Percentiles rank a stretch among this genome's conserved stretches.
These are phyloP conservation scores for Prinsepia uniflora DNA, from an alignment of 306 rosid species.

Conservation along the genomic window DNA sequence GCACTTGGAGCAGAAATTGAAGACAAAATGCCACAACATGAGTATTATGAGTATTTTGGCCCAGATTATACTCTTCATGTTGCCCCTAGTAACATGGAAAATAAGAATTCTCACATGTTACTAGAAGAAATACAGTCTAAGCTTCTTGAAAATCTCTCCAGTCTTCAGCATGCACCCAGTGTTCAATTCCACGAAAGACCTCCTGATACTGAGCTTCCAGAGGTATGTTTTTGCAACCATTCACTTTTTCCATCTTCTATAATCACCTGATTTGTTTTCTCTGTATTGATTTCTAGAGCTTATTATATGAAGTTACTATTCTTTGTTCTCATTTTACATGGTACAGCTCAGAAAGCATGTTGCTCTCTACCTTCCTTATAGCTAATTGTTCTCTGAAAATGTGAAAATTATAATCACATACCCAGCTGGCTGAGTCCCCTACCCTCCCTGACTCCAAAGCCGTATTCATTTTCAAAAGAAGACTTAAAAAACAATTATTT, in stretches of 20 bases:
- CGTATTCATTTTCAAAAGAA: neutral
- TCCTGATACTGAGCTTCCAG: slow-evolving; percentile 73
- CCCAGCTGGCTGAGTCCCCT: neutral
- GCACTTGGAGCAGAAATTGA: slow-evolving; percentile 90
- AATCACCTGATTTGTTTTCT: neutral
- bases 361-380: neutral
- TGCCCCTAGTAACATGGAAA: slow-evolving; percentile 96
- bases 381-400: neutral
- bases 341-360: neutral
- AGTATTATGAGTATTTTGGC: slow-evolving; percentile 86
- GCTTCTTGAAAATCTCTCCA: slow-evolving; percentile 77
- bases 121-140: slow-evolving; percentile 65
- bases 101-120: slow-evolving; percentile 65
- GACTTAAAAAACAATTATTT: neutral
- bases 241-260: neutral
- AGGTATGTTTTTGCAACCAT: slow-evolving; percentile 38
- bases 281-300: neutral
- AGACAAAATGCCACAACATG: slow-evolving; percentile 89
- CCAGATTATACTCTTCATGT: slow-evolving; percentile 92
- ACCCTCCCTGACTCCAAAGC: neutral
- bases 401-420: neutral
- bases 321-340: neutral
- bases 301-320: neutral
- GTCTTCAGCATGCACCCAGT: slow-evolving; percentile 87
- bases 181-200: slow-evolving; percentile 82